Percentiles rank a stretch among this genome's conserved stretches.
Evolutionary conservation across 2,329 filamentous ascomycete genomes (phyloP).

Genomic region (Diplodia scrobiculata): DNA sequence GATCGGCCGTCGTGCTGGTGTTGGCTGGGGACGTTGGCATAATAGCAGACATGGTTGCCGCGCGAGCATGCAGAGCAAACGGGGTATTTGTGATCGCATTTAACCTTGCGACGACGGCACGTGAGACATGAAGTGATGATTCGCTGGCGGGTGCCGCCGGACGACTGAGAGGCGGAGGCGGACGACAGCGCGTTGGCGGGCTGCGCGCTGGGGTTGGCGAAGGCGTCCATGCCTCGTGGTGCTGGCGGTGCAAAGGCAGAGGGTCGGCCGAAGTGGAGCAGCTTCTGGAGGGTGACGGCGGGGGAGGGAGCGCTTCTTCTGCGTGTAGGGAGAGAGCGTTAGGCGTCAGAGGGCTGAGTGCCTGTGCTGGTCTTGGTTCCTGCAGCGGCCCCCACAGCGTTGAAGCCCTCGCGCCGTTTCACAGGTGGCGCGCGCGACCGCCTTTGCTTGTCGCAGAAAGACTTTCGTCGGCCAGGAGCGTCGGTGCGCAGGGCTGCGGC

Average conservation of each 20-base stretch:
- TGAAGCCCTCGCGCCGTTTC: constrained; percentile 21
- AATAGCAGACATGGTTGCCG: constrained; percentile 44
- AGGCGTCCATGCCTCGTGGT: constrained; percentile 14
- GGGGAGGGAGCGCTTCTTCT: not conserved
- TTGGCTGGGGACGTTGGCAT: constrained; percentile 35
- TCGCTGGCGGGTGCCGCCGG: constrained; percentile 37
- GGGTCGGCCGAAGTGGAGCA: constrained; percentile 20
- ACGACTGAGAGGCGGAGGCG: not conserved
- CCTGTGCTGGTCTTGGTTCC: not conserved
- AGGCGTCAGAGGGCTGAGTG: constrained; percentile 17
- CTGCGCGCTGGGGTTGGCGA: constrained; percentile 16
- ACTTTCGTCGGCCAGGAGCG: constrained; percentile 7
- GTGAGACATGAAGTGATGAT: constrained; percentile 46
- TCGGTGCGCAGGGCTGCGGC: constrained; percentile 20
- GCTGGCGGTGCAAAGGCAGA: not conserved
- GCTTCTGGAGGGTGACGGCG: not conserved
- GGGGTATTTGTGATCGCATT: constrained; percentile 45
- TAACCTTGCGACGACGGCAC: constrained; percentile 45
- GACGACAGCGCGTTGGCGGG: not conserved
- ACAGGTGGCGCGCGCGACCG: constrained; percentile 11
- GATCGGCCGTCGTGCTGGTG: constrained; percentile 11
- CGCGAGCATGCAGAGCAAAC: constrained; percentile 44
- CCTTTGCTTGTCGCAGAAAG: constrained; percentile 5
- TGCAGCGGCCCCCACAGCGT: constrained; percentile 22
- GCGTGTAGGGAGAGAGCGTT: not conserved